These are phyloP conservation scores for Sporobolomyces roseus DNA, from an alignment of 768 basidiomycete species.

Conservation along the genomic window DNA sequence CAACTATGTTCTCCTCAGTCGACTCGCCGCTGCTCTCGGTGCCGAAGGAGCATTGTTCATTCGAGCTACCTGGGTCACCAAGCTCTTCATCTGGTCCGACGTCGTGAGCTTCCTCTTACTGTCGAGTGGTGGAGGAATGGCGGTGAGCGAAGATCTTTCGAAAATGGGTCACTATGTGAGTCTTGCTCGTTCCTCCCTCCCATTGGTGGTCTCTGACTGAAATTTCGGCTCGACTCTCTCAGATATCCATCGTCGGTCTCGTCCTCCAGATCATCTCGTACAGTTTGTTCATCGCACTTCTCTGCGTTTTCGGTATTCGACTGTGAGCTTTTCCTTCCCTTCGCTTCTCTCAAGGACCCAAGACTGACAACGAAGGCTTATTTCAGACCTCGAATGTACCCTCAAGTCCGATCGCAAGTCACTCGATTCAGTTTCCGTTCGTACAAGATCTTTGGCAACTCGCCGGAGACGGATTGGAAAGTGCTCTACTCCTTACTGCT, in stretches of 20 bases:
- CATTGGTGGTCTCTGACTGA: too few relatives aligned
- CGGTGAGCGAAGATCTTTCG: not conserved
- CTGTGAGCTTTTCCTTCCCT: slow-evolving; percentile 16
- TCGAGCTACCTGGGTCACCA: slow-evolving; percentile 7
- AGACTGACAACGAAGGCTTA: not conserved
- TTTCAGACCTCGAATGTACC: not conserved
- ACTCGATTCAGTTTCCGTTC: not conserved
- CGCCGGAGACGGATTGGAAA: slow-evolving; percentile 29
- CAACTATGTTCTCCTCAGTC: slow-evolving; percentile 34
- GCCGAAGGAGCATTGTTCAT: slow-evolving; percentile 24
- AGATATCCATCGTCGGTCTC: slow-evolving; percentile 37
- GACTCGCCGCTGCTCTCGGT: slow-evolving; percentile 21
- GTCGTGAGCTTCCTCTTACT: slow-evolving; percentile 32
- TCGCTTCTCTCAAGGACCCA: not conserved
- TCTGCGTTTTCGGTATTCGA: slow-evolving; percentile 26
- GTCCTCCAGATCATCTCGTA: slow-evolving; percentile 35
- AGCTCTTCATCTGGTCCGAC: slow-evolving; percentile 31
- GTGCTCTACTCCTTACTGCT: slow-evolving; percentile 12
- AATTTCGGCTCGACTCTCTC: not conserved
- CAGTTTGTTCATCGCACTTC: slow-evolving; percentile 26
- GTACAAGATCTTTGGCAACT: not conserved
- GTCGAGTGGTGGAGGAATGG: slow-evolving; percentile 4
- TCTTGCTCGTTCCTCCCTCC: not conserved
- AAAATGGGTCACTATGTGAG: slow-evolving; percentile 16
- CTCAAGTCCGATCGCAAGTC: not conserved